Conservation (phyloP, 2,329 filamentous ascomycete genomes). For the Aspergillus fumigatus region DNA sequence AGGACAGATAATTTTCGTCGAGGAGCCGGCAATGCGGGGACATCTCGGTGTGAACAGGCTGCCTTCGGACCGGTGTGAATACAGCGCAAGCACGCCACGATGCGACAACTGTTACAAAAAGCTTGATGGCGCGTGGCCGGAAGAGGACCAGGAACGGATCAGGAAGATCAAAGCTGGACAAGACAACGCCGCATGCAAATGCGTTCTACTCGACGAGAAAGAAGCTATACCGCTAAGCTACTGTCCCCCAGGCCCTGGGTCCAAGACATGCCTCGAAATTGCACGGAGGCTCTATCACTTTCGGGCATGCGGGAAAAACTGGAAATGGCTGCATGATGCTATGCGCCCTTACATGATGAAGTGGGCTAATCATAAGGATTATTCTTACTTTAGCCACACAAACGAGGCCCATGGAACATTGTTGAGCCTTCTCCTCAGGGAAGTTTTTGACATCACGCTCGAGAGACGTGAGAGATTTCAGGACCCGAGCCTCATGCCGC, state of each 20-base stretch:
- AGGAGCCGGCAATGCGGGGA: conserved; percentile 34
- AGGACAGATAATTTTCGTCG: conserved; percentile 25
- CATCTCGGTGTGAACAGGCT: conserved; percentile 20
- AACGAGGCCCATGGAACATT: conserved; percentile 31
- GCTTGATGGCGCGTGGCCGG: background rate
- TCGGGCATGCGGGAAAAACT: conserved; percentile 26
- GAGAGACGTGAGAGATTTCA: conserved; percentile 19
- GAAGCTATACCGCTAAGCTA: conserved; percentile 4
- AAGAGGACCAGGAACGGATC: background rate
- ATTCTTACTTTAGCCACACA: conserved; percentile 15
- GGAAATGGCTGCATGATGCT: conserved; percentile 32
- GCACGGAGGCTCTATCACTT: conserved; percentile 27
- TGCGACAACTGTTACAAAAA: conserved; percentile 28
- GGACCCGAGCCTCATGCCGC: conserved; percentile 24
- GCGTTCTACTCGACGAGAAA: background rate
- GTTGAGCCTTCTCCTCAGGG: conserved; percentile 31
- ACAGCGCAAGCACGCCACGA: background rate
- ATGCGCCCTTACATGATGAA: conserved; percentile 22
- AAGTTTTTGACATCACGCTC: conserved; percentile 35
- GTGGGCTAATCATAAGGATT: background rate
- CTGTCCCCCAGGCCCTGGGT: conserved; percentile 3
- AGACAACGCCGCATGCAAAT: conserved; percentile 6
- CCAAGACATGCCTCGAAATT: conserved; percentile 21
- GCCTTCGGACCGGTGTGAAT: background rate
- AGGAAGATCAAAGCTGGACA: conserved; percentile 1